Percentiles rank a stretch among this genome's conserved stretches.
Evolutionary conservation across 371 early-diverging fungal genomes (phyloP).

Genomic region (Dichotomocladium elegans): DNA sequence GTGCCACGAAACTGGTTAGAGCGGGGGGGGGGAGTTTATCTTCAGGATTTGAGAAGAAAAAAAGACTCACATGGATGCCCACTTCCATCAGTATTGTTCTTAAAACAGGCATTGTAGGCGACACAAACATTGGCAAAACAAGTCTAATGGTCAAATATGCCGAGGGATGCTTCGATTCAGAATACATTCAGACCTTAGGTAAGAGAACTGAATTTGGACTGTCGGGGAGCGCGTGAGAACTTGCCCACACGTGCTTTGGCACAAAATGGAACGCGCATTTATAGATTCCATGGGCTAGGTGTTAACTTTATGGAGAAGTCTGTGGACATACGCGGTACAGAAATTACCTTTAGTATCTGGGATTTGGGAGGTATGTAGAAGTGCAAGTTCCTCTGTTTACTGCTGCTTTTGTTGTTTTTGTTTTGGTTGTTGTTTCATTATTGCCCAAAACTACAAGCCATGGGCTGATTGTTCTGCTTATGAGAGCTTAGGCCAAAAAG

Average conservation of each 20-base stretch:
- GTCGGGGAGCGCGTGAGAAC: too few relatives aligned
- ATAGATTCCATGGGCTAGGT: slow-evolving; percentile 45
- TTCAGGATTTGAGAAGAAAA: too few relatives aligned
- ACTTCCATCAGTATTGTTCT: slow-evolving; percentile 70
- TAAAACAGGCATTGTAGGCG: slow-evolving; percentile 98
- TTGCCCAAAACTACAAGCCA: slow-evolving; percentile 3
- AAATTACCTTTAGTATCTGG: slow-evolving; percentile 98
- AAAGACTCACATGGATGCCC: too few relatives aligned
- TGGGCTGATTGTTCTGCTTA: neutral
- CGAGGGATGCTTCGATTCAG: slow-evolving; percentile 93
- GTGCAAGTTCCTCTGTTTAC: neutral
- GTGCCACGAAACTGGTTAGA: too few relatives aligned
- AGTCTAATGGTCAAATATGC: slow-evolving; percentile 98
- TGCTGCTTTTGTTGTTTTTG: too few relatives aligned
- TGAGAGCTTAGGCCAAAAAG: slow-evolving; percentile 86
- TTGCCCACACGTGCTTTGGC: neutral
- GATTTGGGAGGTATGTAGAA: slow-evolving; percentile 89
- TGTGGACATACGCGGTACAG: slow-evolving; percentile 82
- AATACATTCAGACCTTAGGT: slow-evolving; percentile 97
- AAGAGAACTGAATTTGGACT: neutral
- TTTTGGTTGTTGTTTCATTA: neutral
- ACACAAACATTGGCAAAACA: slow-evolving; percentile 98
- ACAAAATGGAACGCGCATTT: neutral
- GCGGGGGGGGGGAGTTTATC: too few relatives aligned
- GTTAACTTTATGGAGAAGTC: slow-evolving; percentile 99